Evolutionary conservation across 2,329 filamentous ascomycete genomes (phyloP), one percentile per base, ranked within the genome.

Genomic region (Cercospora zeae-maydis): DNA sequence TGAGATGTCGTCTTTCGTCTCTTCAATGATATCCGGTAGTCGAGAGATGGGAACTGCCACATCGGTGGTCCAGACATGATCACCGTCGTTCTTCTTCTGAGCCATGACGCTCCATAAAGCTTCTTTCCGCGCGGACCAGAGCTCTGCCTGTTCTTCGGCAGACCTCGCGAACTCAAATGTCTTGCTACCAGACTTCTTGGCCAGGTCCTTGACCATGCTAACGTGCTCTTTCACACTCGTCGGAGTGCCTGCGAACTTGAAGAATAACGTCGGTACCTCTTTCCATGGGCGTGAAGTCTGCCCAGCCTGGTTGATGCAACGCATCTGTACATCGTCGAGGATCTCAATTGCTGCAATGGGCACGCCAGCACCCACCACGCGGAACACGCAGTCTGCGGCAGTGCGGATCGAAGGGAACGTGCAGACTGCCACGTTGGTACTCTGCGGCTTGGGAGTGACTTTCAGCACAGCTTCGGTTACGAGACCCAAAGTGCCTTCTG

Each of bases 301-400:
- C 27, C 88, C 88, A 0, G 87, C 85, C 30, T 83, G 80, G 77
- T 91, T 91, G 69, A 91, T 85, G 47, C 88, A 85, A 56, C 80
- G 77, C 88, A 97, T 97, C 79, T 96, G 92, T 62, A 92, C 88
- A 74, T 96, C 92, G 78, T 97, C 93, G 30, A 97, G 81, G 62
- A 97, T 89, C 78, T 97, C 93, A 47, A 97, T 87, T n/a, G 93
- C 93, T 0, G 93, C 92, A 45, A 97, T 88, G 31, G 90, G 91
- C 10, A 96, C 85, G 27, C 92, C 92, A 58, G 89, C 84, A 49
- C 86, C 86, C 4, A 97, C 92, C 10, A 96, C 91, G 59, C 84
- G 84, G 68, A 88, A 86, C 1, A 95, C 92, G 74, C 91, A 96
- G 72, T 88, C 84, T 14, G 91, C 91, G 1, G 92, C 92, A 67